Percentiles rank a stretch among this genome's conserved stretches.
phyloP scores from a whole-genome alignment of 2,329 filamentous ascomycete genomes.

The Cladophialophora psammophila region DNA sequence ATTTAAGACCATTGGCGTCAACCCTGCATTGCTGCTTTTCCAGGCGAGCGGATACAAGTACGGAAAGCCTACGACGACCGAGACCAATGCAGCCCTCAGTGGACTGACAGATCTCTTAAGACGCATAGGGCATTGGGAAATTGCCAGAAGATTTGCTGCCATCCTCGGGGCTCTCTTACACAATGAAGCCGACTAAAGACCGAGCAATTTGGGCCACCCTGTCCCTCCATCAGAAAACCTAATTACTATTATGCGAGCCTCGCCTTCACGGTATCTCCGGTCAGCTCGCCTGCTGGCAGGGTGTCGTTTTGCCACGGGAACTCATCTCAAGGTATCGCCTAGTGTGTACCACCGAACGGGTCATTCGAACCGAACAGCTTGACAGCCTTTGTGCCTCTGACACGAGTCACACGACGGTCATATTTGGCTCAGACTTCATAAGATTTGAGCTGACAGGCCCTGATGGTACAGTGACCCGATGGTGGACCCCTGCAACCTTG shows the following conservation, averaged over 20 bases:
- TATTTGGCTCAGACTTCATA: neutral
- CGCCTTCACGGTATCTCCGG: neutral
- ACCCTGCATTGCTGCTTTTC: constrained; percentile 33
- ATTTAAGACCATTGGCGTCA: constrained; percentile 40
- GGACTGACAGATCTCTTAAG: constrained; percentile 42
- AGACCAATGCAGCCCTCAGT: constrained; percentile 41
- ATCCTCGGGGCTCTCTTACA: constrained; percentile 39
- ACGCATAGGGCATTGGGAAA: constrained; percentile 43
- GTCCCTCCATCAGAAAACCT: neutral
- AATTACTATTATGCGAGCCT: neutral
- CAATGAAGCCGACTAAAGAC: constrained; percentile 26
- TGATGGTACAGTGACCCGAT: neutral
- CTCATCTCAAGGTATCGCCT: neutral
- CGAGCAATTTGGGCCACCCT: neutral
- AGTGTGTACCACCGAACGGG: neutral
- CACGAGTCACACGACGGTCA: neutral
- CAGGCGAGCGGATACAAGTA: constrained; percentile 38
- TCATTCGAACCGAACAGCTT: neutral
- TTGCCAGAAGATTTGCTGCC: constrained; percentile 42
- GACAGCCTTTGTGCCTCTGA: neutral
- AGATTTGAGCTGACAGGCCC: neutral
- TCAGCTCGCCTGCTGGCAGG: neutral
- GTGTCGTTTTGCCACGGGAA: neutral
- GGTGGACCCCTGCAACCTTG: neutral
- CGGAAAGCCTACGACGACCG: constrained; percentile 35